Evolutionary conservation across 2,329 filamentous ascomycete species (phyloP).

Genomic region (Helminthosporium solani): DNA sequence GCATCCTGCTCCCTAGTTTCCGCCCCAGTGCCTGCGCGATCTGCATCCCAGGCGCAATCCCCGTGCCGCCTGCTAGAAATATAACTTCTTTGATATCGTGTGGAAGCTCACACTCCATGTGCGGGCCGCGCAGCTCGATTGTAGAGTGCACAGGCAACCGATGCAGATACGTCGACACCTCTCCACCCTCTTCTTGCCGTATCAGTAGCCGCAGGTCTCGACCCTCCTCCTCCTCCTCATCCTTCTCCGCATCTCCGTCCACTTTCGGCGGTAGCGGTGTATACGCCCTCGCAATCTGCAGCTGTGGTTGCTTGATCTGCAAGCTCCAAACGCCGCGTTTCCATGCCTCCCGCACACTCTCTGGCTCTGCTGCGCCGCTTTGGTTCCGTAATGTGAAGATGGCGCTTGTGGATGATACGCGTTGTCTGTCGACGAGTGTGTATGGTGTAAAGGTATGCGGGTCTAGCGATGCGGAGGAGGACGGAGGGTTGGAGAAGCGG

Average conservation of each 20-base stretch:
- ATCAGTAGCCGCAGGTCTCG: constrained; percentile 69
- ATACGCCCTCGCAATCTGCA: constrained; percentile 90
- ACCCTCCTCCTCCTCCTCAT: constrained; percentile 31
- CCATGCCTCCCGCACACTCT: constrained; percentile 48
- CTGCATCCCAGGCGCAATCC: constrained; percentile 87
- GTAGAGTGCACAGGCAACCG: constrained; percentile 61
- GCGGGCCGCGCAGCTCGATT: constrained; percentile 77
- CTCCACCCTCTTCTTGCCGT: constrained; percentile 73
- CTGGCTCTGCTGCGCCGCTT: constrained; percentile 26
- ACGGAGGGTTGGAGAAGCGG: constrained; percentile 27
- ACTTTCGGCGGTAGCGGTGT: constrained; percentile 72
- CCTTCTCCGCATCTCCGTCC: constrained; percentile 30
- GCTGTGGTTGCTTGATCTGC: constrained; percentile 89
- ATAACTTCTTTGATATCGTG: constrained; percentile 61
- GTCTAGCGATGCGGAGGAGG: constrained; percentile 51
- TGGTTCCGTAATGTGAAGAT: constrained; percentile 63
- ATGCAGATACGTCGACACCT: constrained; percentile 81
- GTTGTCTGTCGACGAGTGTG: constrained; percentile 60
- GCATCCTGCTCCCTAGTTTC: constrained; percentile 51
- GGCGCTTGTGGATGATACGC: constrained; percentile 66
- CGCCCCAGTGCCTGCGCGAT: constrained; percentile 64
- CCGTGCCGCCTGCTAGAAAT: constrained; percentile 89
- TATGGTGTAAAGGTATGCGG: constrained; percentile 64
- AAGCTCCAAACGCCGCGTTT: constrained; percentile 76
- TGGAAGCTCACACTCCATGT: constrained; percentile 65